Evolutionary conservation across 345 rosid genomes (phyloP), one percentile per base, ranked within the genome.

Genomic region (Gossypioides kirkii): DNA sequence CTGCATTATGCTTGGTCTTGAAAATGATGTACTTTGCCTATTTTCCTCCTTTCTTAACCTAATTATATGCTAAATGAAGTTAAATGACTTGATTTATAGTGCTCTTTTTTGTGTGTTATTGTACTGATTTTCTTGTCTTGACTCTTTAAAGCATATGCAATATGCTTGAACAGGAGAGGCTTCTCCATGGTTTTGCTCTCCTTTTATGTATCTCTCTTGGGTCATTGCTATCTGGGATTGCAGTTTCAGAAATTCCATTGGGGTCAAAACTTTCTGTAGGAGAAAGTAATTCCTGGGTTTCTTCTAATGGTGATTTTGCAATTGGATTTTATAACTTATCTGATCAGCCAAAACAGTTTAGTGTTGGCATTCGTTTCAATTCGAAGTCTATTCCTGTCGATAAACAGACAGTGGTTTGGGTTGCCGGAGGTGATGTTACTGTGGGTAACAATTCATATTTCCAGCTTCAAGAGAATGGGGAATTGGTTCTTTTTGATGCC

Each of bases 331-430:
- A 81, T 77, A 82, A 71, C 68, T 70, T 64, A 23, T 79, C 86
- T 38, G 89, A 79, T 82, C 83, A 77, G 76, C 85, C 89, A 25
- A 82, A 77, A 76, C 90, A 82, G 85, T 90, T 82, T 36, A 79
- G 98, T 63, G 75, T 92, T 8, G 98, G 98, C 63, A 84, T 92
- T 81, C 84, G 83, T 61, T 92, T 89, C 79, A 82, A 84, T 83
- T 87, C 93, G 0, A 69, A 82, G 28, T 82, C 80, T 2, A 86
- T 92, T 72, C 87, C 96, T 69, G 80, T 65, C 55, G 74, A 76
- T 42, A 74, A 87, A 56, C 84, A 75, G 69, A 82, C 74, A 11
- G 81, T 87, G 23, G 91, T 92, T 54, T 92, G 98, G 98, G 88
- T 83, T 75, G 94, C 89, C 52, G 96, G 98, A 63, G 94, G 83